Evolutionary conservation across 495 filamentous ascomycete genomes (phyloP), one percentile per base, ranked within the genome.

Genomic region (Clohesyomyces aquaticus): DNA sequence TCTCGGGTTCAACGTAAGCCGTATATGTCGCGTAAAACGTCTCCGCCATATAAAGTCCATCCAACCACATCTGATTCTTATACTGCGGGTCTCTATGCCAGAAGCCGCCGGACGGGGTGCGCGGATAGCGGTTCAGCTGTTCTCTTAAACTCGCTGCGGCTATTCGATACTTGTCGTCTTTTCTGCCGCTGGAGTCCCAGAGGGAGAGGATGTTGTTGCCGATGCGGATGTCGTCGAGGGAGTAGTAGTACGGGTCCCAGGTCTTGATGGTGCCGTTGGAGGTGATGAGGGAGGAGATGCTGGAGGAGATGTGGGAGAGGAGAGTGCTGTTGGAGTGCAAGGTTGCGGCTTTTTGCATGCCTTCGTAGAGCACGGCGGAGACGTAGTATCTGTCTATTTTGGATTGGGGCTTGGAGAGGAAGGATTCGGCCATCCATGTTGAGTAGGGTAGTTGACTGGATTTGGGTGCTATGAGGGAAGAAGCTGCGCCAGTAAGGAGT

Each of bases 191-290:
- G 1, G 49, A 49, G 26, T n/a, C 73, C 75, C 27, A 78, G 11
- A 76, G 72, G 59, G 78, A 79, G 9, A 83, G 66, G 43, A 83
- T 72, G 35, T 77, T 75, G 23, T 79, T 78, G 21, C 79, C 81
- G 19, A 82, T 68, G 55, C 79, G 74, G 45, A 82, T 75, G 64
- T 83, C 77, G 62, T 83, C 80, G 2, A 83, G 75, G 3, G 78
- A 78, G 67, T 80, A 81, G 66, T 76, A 77, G 6, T 62, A 63
- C 21, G 68, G 69, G 43, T 72, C 69, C 75, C 79, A 82, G 10
- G 59, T 71, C 3, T 67, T 58, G 51, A 80, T 69, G 1, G 76
- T 75, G 19, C 79, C 78, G 29, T 78, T 72, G 9, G 72, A 46
- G 16, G 67, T 38, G 16, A 81, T 65, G 29, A 80, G 63, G 14